Evolutionary conservation across 495 filamentous ascomycete species (phyloP).

Genomic region (Collariella sp.): DNA sequence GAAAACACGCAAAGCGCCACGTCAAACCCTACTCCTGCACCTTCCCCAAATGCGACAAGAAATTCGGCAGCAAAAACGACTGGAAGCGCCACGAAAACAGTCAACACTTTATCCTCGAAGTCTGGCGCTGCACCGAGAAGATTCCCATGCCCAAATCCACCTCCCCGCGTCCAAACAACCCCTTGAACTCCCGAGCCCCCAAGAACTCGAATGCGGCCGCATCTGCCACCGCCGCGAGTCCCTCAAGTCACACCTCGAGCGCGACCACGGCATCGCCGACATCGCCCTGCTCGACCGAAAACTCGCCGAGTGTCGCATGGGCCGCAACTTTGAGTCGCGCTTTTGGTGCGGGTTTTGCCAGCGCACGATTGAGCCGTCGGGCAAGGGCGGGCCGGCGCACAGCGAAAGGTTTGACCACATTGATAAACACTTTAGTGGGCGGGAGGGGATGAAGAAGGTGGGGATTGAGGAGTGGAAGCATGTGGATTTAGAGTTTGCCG

Average conservation of each 20-base stretch:
- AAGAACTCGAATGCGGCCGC: slow-evolving; percentile 40
- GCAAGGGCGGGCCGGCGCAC: slow-evolving; percentile 50
- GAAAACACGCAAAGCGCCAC: slow-evolving; percentile 86
- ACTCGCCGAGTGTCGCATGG: slow-evolving; percentile 50
- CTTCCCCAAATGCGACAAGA: slow-evolving; percentile 59
- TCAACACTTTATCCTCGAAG: slow-evolving; percentile 68
- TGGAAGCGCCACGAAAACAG: slow-evolving; percentile 95
- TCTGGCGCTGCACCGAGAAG: slow-evolving; percentile 63
- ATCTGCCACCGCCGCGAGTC: slow-evolving; percentile 53
- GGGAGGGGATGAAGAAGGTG: slow-evolving; percentile 19
- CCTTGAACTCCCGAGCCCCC: neutral
- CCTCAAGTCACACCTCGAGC: slow-evolving; percentile 52
- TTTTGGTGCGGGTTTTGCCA: slow-evolving; percentile 93
- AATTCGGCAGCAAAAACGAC: slow-evolving; percentile 87
- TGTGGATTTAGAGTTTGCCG: slow-evolving; percentile 14
- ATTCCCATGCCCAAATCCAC: neutral
- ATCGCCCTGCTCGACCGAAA: slow-evolving; percentile 37
- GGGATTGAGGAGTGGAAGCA: slow-evolving; percentile 33
- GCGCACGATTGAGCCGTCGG: slow-evolving; percentile 47
- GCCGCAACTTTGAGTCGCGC: slow-evolving; percentile 54
- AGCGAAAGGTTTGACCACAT: slow-evolving; percentile 84
- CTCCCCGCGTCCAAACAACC: neutral
- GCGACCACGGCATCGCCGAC: slow-evolving; percentile 43
- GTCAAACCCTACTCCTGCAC: slow-evolving; percentile 84
- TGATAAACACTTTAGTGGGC: slow-evolving; percentile 61